Base-by-base conservation (phyloP, 2,329 filamentous ascomycete genomes). In the Fusarium sp. region DNA sequence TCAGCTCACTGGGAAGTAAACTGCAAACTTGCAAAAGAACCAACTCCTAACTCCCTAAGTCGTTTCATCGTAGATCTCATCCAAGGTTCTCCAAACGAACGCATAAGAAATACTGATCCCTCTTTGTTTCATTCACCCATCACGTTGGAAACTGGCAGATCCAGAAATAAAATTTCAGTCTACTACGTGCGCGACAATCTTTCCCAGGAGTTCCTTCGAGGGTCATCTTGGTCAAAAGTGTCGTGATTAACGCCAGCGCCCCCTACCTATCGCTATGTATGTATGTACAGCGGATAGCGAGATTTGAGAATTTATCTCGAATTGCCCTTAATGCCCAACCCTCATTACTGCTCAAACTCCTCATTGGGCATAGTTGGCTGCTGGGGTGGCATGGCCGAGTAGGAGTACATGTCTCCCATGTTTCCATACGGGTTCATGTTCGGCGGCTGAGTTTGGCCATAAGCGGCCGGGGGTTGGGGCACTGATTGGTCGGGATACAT, bases 401-500 rank as follows among this genome's bases (percentile, higher is more conserved):
- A 97, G 37, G 87, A 87, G 70, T 98, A 98, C 85, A 97, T 97
- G 67, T 88, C 89, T 66, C 93, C 90, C 79, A 94, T 90, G 57
- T 91, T 90, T 56, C 90, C 86, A 75, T 94, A 97, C 86, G 60
- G 60, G 9, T 64, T 64, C 59, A 97, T 96, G 21, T 73, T 71
- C 5, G 75, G 72, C 59, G 90, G 88, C 71, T 92, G 90, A 43
- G 91, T 87, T 74, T 96, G 93, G 15, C 90, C 91, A 76, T 96
- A 96, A 14, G 87, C 86, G 50, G 87, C 86, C 45, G 88, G 85
- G 14, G 91, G 88, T 47, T 91, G 91, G 15, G 90, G 83, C 70
- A 93, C 92, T 58, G 94, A 91, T 67, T 93, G 90, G 54, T 89
- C 90, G 29, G 90, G 85, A 76, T 97, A 97, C 88, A 97, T 95